These are phyloP conservation scores for Lactuca saligna DNA, from an alignment of 129 eudicot species.

Conservation along the genomic window DNA sequence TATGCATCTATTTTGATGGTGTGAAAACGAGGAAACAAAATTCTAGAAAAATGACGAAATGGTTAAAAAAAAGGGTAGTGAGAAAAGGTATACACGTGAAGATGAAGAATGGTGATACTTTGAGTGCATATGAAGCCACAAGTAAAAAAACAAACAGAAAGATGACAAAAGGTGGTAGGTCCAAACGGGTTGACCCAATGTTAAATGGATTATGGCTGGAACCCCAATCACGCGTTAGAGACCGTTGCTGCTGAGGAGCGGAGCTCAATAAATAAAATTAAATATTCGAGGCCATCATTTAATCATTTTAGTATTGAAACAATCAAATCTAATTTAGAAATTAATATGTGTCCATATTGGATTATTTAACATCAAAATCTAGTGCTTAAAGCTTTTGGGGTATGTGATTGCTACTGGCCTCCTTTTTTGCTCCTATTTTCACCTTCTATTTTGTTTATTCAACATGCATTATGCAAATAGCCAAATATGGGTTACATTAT, in stretches of 20 bases:
- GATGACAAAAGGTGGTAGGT: constrained; percentile 38
- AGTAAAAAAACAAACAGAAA: constrained; percentile 22
- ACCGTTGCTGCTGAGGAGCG: constrained; percentile 30
- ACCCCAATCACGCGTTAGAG: constrained; percentile 10
- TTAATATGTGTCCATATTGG: constrained; percentile 5
- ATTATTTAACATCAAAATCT: constrained; percentile 5
- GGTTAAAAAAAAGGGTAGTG: not conserved
- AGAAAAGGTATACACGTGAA: constrained; percentile 32
- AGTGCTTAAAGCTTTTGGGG: constrained; percentile 7
- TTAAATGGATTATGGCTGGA: constrained; percentile 14
- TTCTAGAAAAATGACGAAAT: not conserved
- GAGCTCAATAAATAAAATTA: constrained; percentile 27
- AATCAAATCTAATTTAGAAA: not conserved
- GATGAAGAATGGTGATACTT: constrained; percentile 37
- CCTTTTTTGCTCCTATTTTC: constrained; percentile 14
- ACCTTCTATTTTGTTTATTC: constrained; percentile 26
- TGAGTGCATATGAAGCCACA: constrained; percentile 36
- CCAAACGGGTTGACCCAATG: constrained; percentile 21
- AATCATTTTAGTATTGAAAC: not conserved
- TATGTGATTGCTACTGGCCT: constrained; percentile 34
- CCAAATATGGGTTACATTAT: constrained; percentile 8
- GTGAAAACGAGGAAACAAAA: constrained; percentile 8
- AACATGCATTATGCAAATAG: constrained; percentile 11
- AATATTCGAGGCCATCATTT: constrained; percentile 1
- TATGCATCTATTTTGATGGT: constrained; percentile 6